These are phyloP conservation scores for Hansenula anomala DNA, from an alignment of 1,139 yeast species.

Conservation along the genomic window DNA sequence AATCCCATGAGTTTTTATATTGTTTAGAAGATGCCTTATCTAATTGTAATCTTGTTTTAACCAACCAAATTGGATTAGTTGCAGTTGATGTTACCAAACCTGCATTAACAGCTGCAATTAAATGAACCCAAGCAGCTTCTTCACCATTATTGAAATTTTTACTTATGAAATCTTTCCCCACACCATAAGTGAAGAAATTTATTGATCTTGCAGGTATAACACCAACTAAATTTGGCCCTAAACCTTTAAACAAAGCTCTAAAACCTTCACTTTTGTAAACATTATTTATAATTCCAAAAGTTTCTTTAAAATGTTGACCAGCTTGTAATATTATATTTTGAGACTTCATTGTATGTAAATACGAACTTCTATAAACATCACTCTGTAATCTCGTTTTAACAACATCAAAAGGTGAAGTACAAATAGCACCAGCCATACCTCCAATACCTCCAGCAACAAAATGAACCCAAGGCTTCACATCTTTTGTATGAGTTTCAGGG, in stretches of 20 bases:
- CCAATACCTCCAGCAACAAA: slow-evolving; percentile 99
- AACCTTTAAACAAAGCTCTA: slow-evolving; percentile 83
- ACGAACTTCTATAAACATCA: slow-evolving; percentile 50
- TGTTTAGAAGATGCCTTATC: slow-evolving; percentile 57
- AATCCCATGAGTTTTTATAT: slow-evolving; percentile 84
- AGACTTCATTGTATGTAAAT: slow-evolving; percentile 24
- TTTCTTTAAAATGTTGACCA: slow-evolving; percentile 74
- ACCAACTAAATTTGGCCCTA: slow-evolving; percentile 95
- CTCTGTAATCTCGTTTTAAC: slow-evolving; percentile 94
- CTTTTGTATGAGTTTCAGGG: slow-evolving; percentile 12
- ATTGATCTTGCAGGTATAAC: slow-evolving; percentile 98
- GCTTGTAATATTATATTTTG: slow-evolving; percentile 35
- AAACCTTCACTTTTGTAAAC: slow-evolving; percentile 78
- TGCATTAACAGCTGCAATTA: slow-evolving; percentile 86
- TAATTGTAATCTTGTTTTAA: slow-evolving; percentile 89
- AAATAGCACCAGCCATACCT: slow-evolving; percentile 95
- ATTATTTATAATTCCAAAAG: slow-evolving; percentile 63
- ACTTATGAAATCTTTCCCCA: slow-evolving; percentile 72
- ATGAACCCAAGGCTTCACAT: slow-evolving; percentile 84
- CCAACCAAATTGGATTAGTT: slow-evolving; percentile 99
- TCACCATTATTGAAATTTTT: slow-evolving; percentile 61
- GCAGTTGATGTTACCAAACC: slow-evolving; percentile 95
- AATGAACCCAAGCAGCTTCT: slow-evolving; percentile 83
- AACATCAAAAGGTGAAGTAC: slow-evolving; percentile 93
- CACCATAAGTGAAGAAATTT: slow-evolving; percentile 94